Conservation (phyloP, 352 stramenopile species). For the Phytopythium chamaehyphon region DNA sequence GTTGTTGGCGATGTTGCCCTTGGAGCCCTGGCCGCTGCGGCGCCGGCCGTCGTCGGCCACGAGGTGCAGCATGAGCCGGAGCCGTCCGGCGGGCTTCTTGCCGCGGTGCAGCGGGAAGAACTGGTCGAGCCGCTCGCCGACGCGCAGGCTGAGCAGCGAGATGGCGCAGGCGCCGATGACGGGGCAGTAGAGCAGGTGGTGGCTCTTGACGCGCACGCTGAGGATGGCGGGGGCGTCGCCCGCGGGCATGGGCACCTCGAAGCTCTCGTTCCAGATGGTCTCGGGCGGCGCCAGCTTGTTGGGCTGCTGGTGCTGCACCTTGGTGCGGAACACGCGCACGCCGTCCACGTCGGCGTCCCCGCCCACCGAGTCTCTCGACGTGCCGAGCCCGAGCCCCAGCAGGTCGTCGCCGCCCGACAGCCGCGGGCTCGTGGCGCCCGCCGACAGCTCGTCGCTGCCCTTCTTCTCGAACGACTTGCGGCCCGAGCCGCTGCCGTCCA, state of each 20-base stretch:
- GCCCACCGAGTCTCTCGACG: constrained; percentile 10
- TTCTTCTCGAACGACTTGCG: constrained; percentile 28
- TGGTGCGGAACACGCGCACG: constrained; percentile 48
- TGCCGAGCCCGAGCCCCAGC: constrained; percentile 3
- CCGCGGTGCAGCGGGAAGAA: constrained; percentile 50
- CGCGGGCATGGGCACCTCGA: constrained; percentile 34
- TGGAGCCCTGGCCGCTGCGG: not conserved
- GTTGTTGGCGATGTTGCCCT: not conserved
- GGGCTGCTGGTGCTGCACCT: constrained; percentile 29
- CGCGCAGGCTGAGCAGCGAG: constrained; percentile 39
- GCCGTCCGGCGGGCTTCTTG: constrained; percentile 42
- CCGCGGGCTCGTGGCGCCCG: not conserved
- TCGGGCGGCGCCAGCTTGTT: constrained; percentile 24
- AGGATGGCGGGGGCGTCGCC: constrained; percentile 34
- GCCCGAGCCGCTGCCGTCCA: constrained; percentile 21
- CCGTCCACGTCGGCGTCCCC: constrained; percentile 1
- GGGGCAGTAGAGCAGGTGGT: constrained; percentile 54
- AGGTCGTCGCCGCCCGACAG: not conserved
- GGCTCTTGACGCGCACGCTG: constrained; percentile 62
- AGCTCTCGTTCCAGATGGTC: constrained; percentile 57
- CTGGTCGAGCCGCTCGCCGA: constrained; percentile 37
- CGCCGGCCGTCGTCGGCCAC: constrained; percentile 13
- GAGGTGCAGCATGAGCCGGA: constrained; percentile 39
- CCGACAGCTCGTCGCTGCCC: not conserved
- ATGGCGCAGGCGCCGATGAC: constrained; percentile 50